Conservation (phyloP, 2,329 filamentous ascomycete species). For the Chrysoporthe cubensis region DNA sequence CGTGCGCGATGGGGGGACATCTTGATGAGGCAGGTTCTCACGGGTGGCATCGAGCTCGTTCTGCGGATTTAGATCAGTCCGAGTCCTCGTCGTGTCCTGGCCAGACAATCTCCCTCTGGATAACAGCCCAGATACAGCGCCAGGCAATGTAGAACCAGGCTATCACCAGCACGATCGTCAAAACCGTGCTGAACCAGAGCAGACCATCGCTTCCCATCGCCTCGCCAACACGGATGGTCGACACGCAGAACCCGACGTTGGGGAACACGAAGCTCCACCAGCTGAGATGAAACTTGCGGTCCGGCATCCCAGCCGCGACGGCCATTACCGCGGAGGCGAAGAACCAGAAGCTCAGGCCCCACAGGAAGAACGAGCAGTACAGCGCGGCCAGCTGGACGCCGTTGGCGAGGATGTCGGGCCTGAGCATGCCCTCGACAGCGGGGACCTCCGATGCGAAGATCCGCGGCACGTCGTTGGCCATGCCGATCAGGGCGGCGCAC, state of each 20-base stretch:
- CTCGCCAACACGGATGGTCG: slow-evolving; percentile 60
- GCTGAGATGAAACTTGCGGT: slow-evolving; percentile 44
- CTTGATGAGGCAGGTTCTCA: background rate
- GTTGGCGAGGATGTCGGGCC: slow-evolving; percentile 30
- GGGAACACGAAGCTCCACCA: slow-evolving; percentile 72
- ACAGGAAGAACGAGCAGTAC: slow-evolving; percentile 61
- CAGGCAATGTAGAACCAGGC: slow-evolving; percentile 59
- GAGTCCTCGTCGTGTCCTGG: slow-evolving; percentile 63
- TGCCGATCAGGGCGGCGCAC: slow-evolving; percentile 41
- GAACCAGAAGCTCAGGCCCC: slow-evolving; percentile 66
- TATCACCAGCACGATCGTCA: slow-evolving; percentile 58
- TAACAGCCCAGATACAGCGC: slow-evolving; percentile 54
- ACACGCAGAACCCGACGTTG: slow-evolving; percentile 65
- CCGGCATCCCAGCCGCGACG: slow-evolving; percentile 43
- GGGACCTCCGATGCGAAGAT: slow-evolving; percentile 41
- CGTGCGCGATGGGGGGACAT: background rate
- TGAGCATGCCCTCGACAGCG: slow-evolving; percentile 40
- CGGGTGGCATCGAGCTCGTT: background rate
- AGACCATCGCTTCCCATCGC: slow-evolving; percentile 55
- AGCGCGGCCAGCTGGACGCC: slow-evolving; percentile 37
- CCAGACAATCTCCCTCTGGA: slow-evolving; percentile 57
- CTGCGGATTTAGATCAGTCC: slow-evolving; percentile 17
- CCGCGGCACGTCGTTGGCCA: slow-evolving; percentile 39
- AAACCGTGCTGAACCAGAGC: slow-evolving; percentile 56
- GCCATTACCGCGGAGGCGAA: slow-evolving; percentile 54